These are phyloP conservation scores for Fraxinus cuspidata DNA, from an alignment of 257 asterid genomes.

Conservation along the genomic window DNA sequence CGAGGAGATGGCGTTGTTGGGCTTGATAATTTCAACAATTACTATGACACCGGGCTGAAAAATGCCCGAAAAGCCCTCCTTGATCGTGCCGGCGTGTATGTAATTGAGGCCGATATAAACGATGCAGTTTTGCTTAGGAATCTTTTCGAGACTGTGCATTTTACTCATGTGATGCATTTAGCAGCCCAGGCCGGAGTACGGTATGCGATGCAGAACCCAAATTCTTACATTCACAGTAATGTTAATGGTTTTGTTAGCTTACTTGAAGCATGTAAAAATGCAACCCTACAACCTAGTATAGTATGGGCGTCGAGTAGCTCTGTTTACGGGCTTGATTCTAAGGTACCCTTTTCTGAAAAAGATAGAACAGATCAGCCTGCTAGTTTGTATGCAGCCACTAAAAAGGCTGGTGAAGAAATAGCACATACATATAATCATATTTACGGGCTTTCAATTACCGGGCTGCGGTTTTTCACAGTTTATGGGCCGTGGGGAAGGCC, in stretches of 20 bases:
- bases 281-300: slow-evolving; percentile 64
- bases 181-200: slow-evolving; percentile 93
- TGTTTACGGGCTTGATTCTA: slow-evolving; percentile 78
- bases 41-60: slow-evolving; percentile 76
- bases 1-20: slow-evolving; percentile 88
- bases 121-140: slow-evolving; percentile 51
- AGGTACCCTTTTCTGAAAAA: slow-evolving; percentile 75
- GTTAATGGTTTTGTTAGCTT: slow-evolving; percentile 66
- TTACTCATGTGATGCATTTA: slow-evolving; percentile 79
- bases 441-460: slow-evolving; percentile 75
- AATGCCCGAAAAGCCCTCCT: slow-evolving; percentile 62
- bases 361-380: slow-evolving; percentile 83
- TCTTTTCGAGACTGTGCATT: slow-evolving; percentile 52
- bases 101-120: slow-evolving; percentile 64
- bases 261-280: slow-evolving; percentile 64
- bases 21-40: slow-evolving; percentile 68
- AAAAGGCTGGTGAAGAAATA: slow-evolving; percentile 85
- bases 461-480: slow-evolving; percentile 74
- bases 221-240: slow-evolving; percentile 67
- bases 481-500: slow-evolving; percentile 95
- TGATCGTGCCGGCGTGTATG: slow-evolving; percentile 52
- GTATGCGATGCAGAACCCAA: slow-evolving; percentile 77
- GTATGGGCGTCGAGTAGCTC: slow-evolving; percentile 91
- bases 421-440: slow-evolving; percentile 83
- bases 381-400: slow-evolving; percentile 82